These are phyloP conservation scores for Raphanus sativus DNA, from an alignment of 345 rosid species.

Conservation along the genomic window DNA sequence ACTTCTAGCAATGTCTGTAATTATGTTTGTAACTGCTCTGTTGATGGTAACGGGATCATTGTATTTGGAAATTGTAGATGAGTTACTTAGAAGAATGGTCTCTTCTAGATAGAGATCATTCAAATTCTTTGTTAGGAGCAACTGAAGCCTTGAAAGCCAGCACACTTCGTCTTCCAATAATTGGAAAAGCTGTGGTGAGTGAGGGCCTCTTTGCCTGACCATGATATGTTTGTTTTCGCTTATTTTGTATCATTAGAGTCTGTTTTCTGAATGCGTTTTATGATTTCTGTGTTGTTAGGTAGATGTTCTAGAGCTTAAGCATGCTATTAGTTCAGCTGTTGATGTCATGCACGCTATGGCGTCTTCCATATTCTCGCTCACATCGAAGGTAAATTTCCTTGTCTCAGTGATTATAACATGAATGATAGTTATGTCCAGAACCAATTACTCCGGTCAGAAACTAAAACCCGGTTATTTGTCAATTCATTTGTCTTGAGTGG, in stretches of 20 bases:
- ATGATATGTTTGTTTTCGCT: background rate
- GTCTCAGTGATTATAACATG: constrained; percentile 6
- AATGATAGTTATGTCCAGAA: background rate
- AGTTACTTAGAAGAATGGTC: constrained; percentile 73
- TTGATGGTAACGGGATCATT: background rate
- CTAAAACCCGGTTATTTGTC: background rate
- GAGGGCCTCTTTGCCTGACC: constrained; percentile 29
- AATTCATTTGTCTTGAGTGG: background rate
- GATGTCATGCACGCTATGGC: constrained; percentile 87
- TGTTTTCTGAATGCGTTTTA: background rate
- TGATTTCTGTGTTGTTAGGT: constrained; percentile 44
- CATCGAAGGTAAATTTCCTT: constrained; percentile 54
- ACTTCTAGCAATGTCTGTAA: background rate
- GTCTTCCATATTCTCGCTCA: constrained; percentile 60
- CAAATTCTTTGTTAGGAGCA: constrained; percentile 69
- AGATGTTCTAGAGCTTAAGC: constrained; percentile 75
- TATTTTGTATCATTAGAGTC: background rate
- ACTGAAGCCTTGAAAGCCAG: constrained; percentile 92
- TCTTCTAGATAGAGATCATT: constrained; percentile 68
- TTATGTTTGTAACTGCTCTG: background rate
- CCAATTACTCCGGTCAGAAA: constrained; percentile 3
- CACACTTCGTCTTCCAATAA: constrained; percentile 88
- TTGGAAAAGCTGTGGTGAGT: constrained; percentile 70
- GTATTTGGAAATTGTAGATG: constrained; percentile 48
- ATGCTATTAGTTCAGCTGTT: constrained; percentile 79